Evolutionary conservation across 1,139 yeast species (phyloP), one percentile per base, ranked within the genome.

Genomic region (Debaryomyces subglobosus): DNA sequence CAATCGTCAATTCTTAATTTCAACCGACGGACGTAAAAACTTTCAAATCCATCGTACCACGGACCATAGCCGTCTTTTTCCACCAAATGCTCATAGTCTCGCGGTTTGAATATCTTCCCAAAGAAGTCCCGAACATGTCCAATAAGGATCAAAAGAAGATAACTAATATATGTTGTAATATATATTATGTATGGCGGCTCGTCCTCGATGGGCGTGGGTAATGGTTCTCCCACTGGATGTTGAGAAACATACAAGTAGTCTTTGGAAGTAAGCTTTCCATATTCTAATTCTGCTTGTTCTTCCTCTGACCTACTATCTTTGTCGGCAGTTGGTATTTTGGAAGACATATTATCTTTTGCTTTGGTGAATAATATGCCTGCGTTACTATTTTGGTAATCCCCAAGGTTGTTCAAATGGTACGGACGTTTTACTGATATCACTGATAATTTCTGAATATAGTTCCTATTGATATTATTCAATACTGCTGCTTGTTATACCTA

Each of bases 11-110:
- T 82, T 69, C 97, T 87, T 56, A 81, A 82, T 65, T 95, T 92
- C 76, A 94, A 79, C 60, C 98, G 84, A 62, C 99, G 86, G 39
- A 92, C 87, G 67, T 92, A 94, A 64, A 94, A 95, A 57, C 89
- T 84, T 68, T 94, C 99, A 65, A 94, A 92, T 43, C 91, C 95
- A 42, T 95, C 89, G 60, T 87, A 89, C 87, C 97, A 86, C 35
- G 99, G 98, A 30, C 99, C 98, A 62, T 89, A 86, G 1, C 99
- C 99, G 64, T 94, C 85, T 53, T 79, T 77, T 62, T 89, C 95
- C 46, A 86, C 72, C 52, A 92, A 77, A 58, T 89, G 86, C 41
- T 72, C 72, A 65, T 85, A 86, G 53, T 78, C 78, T 46, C 81
- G 75, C 21, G 89, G 86, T 61, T 79, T 80, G 65, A 92, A 86